phyloP scores from a whole-genome alignment of 106 monocot genomes.

The Dendrobium nobile region DNA sequence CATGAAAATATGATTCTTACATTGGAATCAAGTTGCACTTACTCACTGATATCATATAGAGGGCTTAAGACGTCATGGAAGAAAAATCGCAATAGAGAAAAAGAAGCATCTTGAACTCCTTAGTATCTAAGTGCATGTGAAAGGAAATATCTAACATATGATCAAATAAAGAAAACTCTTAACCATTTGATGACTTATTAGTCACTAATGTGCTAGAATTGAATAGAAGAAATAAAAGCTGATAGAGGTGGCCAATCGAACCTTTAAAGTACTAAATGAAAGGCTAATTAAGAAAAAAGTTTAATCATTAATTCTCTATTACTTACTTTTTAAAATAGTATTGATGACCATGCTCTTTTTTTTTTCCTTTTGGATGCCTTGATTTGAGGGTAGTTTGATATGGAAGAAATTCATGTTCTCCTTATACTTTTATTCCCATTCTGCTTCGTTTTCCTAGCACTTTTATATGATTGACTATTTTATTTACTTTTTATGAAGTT shows the following conservation, averaged over 20 bases:
- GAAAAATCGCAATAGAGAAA: background rate
- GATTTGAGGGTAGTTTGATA: too few relatives aligned
- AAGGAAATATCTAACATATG: too few relatives aligned
- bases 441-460: background rate
- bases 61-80: background rate
- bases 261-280: background rate
- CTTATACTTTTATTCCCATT: background rate
- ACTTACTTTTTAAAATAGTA: background rate
- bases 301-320: background rate
- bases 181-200: background rate
- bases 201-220: background rate
- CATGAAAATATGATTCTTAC: background rate
- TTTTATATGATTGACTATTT: conserved; percentile 5
- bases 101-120: background rate
- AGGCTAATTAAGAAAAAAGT: background rate
- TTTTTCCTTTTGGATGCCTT: too few relatives aligned
- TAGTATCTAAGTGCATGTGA: too few relatives aligned
- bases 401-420: too few relatives aligned
- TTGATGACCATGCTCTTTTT: background rate
- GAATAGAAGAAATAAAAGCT: background rate
- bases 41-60: background rate
- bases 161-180: background rate
- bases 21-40: background rate
- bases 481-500: conserved; percentile 36
- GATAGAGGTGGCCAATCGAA: background rate